A percentile compares a stretch with the other conserved stretches of the same genome.
Conservation (phyloP, 2,329 filamentous ascomycete species). For the Ophiocordyceps sinensis region DNA sequence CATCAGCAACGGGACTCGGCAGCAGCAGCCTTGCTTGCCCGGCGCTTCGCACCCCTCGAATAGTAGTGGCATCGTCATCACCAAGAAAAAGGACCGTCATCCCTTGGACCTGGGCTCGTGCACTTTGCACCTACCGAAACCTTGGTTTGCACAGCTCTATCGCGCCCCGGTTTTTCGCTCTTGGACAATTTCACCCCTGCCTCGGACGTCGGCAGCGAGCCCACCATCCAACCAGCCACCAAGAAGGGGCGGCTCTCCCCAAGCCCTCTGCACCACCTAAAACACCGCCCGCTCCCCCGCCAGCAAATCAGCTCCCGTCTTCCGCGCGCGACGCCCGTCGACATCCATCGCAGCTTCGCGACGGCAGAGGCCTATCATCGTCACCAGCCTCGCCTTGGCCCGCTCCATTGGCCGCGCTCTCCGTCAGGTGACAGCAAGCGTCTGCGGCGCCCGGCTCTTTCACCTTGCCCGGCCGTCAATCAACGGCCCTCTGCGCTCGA, state of each 20-base stretch:
- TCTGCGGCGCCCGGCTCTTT: constrained; percentile 18
- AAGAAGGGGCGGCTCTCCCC: constrained; percentile 1
- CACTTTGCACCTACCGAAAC: too few species aligned
- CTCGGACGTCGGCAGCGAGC: too few species aligned
- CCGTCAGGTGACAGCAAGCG: constrained; percentile 36
- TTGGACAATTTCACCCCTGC: too few species aligned
- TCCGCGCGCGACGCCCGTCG: constrained; percentile 18
- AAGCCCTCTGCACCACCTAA: too few species aligned
- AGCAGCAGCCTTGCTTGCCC: too few species aligned
- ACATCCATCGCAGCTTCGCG: constrained; percentile 22
- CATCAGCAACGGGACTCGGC: too few species aligned
- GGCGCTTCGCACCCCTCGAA: too few species aligned
- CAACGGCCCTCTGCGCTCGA: not conserved
- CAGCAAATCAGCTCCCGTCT: constrained; percentile 37
- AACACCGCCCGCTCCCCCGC: constrained; percentile 7
- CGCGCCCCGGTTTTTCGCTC: too few species aligned
- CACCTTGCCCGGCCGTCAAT: constrained; percentile 7
- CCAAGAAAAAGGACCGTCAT: too few species aligned
- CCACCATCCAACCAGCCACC: too few species aligned
- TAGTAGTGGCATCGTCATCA: too few species aligned
- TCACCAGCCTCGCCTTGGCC: constrained; percentile 24
- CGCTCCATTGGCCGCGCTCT: constrained; percentile 30
- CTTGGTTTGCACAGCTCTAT: not conserved
- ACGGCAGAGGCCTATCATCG: constrained; percentile 37
- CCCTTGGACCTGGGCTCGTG: too few species aligned